Base-by-base conservation (phyloP, 441 rosid genomes). In the Jatropha podagrica region DNA sequence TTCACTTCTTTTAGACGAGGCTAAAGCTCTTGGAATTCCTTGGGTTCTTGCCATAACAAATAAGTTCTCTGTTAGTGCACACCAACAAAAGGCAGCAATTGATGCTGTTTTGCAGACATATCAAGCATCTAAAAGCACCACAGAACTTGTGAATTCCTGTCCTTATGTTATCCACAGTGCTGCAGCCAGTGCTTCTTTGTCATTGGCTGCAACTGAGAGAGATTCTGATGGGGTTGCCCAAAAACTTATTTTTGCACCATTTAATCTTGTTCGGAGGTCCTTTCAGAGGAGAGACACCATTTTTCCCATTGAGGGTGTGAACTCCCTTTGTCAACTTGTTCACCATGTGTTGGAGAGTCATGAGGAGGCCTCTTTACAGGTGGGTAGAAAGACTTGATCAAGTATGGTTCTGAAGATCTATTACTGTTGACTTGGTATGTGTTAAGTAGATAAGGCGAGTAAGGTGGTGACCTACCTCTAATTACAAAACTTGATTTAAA, bases 1-100 rank as follows among this genome's bases (percentile, higher is more conserved):
- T 76, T 79, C 87, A 56, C 90, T 93, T 81, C 85, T 92, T 78
- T 79, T 95, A 73, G 90, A 92, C 15, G 99, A 95, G 83, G 96
- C 96, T 66, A 95, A 93, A 77, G 90, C 95, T 74, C 93, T 95
- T 12, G 97, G 98, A 76, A 92, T 95, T 77, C 99, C 99, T 55
- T 95, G 99, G 99, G 88, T 93, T 60, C 94, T 95, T 55, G 97
- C 98, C 74, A 83, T 95, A 80, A 95, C 99, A 71, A 95, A 95
- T 83, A 95, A 92, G 79, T 95, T 95, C 83, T 95, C 99, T 75
- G 99, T 95, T 64, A 95, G 98, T 80, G 99, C 97, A 2, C 98
- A 95, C 87, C 98, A 92, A 86, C 99, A 92, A 83, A 89, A 85
- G 68, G 84, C 87, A 65, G 89, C 91, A 37, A 89, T 92, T 20